Base-by-base conservation (phyloP, 1,284 basidiomycete genomes). In the Gymnopus androsaceus region DNA sequence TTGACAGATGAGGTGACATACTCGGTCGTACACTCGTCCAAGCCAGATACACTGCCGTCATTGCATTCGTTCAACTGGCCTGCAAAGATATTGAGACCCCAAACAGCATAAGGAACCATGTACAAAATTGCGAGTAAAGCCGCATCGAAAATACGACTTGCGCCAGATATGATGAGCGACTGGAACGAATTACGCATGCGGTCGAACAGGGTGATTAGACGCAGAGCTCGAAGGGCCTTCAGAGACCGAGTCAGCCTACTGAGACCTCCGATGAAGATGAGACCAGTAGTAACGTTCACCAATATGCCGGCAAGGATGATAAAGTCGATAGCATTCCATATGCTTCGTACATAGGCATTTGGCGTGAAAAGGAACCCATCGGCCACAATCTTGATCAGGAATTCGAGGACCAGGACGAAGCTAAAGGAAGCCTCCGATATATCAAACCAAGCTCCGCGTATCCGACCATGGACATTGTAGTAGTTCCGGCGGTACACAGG, bases 71-170 rank as follows among this genome's bases (percentile, higher is more conserved):
- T 94, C 72, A 96, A 85, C 57, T 88, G 75, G 6, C 94, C 94
- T 1, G 87, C 79, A 71, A 98, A 98, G 67, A 98, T 91, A 66
- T 96, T 98, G 57, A 95, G 83, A 4, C 95, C 96, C 95, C 96
- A 98, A 1, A 98, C 88, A 3, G 96, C 95, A 67, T 95, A 98
- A 0, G 96, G 96, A 61, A 99, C 92, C 81, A 98, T 89, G 74
- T 98, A 95, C 48, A 98, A 80, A 51, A 97, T 84, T 45, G 95
- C 94, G n/a, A 99, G 84, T 51, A 98, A 72, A 0, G 90, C 92
- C 0, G 96, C 96, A 64, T 98, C 94, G 53, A 97, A 63, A 59
- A 99, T 95, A 64, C 93, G 88, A 17, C 82, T 72, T 1, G 89
- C 89, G 3, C 95, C 96, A 2, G 92, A 91, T 56, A 98, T 88